Base-by-base conservation (phyloP, 257 asterid genomes). In the Echites panduratus region DNA sequence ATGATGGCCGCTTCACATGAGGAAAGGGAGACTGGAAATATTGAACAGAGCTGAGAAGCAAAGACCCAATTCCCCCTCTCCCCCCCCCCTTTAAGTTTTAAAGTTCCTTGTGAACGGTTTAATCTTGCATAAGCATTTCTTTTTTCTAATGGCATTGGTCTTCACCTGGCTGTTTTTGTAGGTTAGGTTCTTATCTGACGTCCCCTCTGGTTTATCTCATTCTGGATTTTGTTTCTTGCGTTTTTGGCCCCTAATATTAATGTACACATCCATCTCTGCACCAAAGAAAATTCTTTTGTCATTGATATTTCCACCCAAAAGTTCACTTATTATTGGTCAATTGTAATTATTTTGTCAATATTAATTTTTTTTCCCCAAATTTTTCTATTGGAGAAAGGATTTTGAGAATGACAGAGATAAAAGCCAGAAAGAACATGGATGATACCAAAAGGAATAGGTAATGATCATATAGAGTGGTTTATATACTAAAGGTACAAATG, bases 1-100 rank as follows among this genome's bases (percentile, higher is more conserved):
- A 90, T 90, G 66, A 90, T 87, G 90, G 90, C 89, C 32, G 82
- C 86, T 20, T 85, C 90, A 4, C 83, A 78, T 75, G 89, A 80
- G 59, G 86, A 53, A 41, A 70, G 22, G 24, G 93, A 87, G 73
- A 76, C 75, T 29, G 91, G 74, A 58, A 73, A 84, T 66, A 82
- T 52, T 10, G 87, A 81, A 68, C 77, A 81, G 76, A 80, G 75
- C 75, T 70, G 75, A 73, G 45, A 32, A 17, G 29, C 17, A 40
- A 49, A 52, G 48, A 26, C 14, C 45, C 54, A 29, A 14, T 61
- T 10, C 24, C n/a, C 2, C 4, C 27, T 35, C 9, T 7, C 10
- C 47, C 3, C 7, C 29, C n/a, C 1, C 5, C 27, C 11, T 10
- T 47, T 27, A 6, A 26, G 49, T 29, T 45, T 1, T 44, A 14